Base-by-base conservation (phyloP, 306 rosid genomes). In the Fagus crenata region DNA sequence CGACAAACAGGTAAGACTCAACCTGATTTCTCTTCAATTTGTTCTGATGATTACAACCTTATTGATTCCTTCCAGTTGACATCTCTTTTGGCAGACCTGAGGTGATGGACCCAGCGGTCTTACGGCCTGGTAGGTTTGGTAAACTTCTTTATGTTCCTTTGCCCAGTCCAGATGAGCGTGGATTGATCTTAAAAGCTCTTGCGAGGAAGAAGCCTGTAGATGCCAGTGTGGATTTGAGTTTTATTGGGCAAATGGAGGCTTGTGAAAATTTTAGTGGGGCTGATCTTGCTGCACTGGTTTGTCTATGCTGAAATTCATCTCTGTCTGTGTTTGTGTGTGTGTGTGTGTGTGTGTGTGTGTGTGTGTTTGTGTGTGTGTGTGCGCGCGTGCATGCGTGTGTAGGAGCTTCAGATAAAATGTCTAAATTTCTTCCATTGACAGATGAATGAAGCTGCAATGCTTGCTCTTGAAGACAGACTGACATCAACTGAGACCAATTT, bases 221-320 rank as follows among this genome's bases (percentile, higher is more conserved):
- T 86, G 75, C 80, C 13, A 49, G 82, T 7, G 89, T 91, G 78
- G 96, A 91, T 77, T 77, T 93, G 74, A 78, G 71, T 32, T 82
- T 78, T 22, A 81, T 93, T 31, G 97, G 85, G 46, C 84, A 61
- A 63, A 83, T 80, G 96, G 81, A 84, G 43, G 88, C 89, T 17
- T 93, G 97, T 67, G 91, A 91, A 78, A 87, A 87, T 75, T 80
- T 91, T 3, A 93, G 98, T 28, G 98, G 98, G 2, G 98, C 97
- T 1, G 98, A 93, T 85, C 93, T 93, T 74, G 60, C 91, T 53
- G 86, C 86, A 56, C 69, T 93, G 93, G 97, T 93, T 80, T 56
- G 89, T 83, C 28, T 74, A n/a, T 78, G n/a, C 77, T 28, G 58
- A 58, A 55, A 6, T 59, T 4, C 32, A 2, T n/a, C 0, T 69